Conservation (phyloP, 2,329 filamentous ascomycete genomes). For the Hirsutella rhossiliensis region DNA sequence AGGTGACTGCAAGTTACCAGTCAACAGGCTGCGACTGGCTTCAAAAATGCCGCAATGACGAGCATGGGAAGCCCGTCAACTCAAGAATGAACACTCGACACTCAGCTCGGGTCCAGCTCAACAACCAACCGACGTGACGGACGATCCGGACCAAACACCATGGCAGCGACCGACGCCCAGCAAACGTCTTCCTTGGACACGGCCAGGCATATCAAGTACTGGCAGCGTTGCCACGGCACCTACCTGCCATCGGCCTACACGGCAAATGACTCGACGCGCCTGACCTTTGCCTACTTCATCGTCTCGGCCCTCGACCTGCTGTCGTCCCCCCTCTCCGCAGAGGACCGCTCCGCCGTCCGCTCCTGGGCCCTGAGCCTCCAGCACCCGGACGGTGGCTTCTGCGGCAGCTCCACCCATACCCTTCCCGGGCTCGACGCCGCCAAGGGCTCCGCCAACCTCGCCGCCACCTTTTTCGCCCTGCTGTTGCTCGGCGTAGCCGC, state of each 20-base stretch:
- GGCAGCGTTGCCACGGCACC: slow-evolving; percentile 75
- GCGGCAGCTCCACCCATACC: slow-evolving; percentile 63
- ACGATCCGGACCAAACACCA: too few relatives aligned
- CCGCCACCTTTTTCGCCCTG: slow-evolving; percentile 83
- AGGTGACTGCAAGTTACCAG: too few relatives aligned
- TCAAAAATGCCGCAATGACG: too few relatives aligned
- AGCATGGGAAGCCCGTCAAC: too few relatives aligned
- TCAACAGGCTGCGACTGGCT: too few relatives aligned
- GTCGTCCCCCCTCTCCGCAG: slow-evolving; percentile 40
- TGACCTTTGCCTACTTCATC: slow-evolving; percentile 83
- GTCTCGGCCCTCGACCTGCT: slow-evolving; percentile 77
- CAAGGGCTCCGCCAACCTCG: slow-evolving; percentile 53
- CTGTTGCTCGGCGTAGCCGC: slow-evolving; percentile 50
- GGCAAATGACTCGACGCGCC: slow-evolving; percentile 77
- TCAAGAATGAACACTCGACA: too few relatives aligned
- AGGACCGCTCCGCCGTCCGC: slow-evolving; percentile 34
- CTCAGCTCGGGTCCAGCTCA: too few relatives aligned
- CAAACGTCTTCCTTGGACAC: slow-evolving; percentile 33
- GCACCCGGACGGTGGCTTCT: slow-evolving; percentile 77
- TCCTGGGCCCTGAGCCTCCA: slow-evolving; percentile 81
- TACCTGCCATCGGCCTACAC: slow-evolving; percentile 76
- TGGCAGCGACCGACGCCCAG: too few relatives aligned
- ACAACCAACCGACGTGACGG: too few relatives aligned
- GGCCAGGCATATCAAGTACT: slow-evolving; percentile 75
- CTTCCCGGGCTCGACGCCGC: slow-evolving; percentile 28